Evolutionary conservation across 2,329 filamentous ascomycete species (phyloP).

Genomic region (Exophiala alcalophila): DNA sequence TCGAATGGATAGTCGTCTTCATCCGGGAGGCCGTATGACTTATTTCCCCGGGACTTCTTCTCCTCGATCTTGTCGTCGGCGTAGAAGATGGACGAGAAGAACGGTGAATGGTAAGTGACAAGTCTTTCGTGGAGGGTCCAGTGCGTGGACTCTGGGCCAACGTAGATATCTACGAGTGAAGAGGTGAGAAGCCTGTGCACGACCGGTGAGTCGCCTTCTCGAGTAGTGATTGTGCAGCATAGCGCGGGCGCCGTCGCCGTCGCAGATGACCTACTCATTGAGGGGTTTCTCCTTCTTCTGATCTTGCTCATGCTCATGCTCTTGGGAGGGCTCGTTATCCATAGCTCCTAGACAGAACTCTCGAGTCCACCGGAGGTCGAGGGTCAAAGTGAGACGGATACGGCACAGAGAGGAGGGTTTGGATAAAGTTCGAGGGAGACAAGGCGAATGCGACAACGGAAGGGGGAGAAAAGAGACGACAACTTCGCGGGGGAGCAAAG

Average conservation of each 20-base stretch:
- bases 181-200: conserved; percentile 50
- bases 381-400: neutral
- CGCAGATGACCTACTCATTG: conserved; percentile 38
- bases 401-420: neutral
- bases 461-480: neutral
- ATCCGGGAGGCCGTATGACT: conserved; percentile 50
- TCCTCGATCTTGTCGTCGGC: conserved; percentile 36
- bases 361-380: neutral
- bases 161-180: conserved; percentile 56
- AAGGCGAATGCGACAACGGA: neutral
- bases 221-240: neutral
- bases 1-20: conserved; percentile 53
- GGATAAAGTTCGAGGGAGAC: neutral
- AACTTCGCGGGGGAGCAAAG: neutral
- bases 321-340: conserved; percentile 24
- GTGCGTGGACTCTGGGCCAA: conserved; percentile 53
- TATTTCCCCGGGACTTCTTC: conserved; percentile 29
- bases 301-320: conserved; percentile 13
- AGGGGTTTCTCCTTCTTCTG: conserved; percentile 39
- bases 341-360: conserved; percentile 12
- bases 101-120: conserved; percentile 53
- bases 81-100: conserved; percentile 55
- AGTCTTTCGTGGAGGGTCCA: conserved; percentile 58
- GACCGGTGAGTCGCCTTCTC: conserved; percentile 3
- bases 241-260: neutral